Conservation (phyloP, 257 asterid genomes). For the Fraxinus pennsylvanica region DNA sequence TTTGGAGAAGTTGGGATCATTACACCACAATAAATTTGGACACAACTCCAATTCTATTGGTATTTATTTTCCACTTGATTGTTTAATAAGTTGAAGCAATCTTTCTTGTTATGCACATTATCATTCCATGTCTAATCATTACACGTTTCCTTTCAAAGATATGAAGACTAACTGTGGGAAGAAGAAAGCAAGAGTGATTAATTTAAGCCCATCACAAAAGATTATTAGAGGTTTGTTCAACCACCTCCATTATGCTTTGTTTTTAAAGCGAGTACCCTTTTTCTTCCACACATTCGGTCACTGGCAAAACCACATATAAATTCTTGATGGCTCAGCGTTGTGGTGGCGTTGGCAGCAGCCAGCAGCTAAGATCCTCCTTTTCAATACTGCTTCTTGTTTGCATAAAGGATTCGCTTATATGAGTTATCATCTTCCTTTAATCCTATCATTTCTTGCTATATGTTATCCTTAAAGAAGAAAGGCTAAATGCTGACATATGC, state of each 20-base stretch:
- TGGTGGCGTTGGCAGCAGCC: constrained; percentile 5
- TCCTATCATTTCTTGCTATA: not conserved
- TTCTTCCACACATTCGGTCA: constrained; percentile 3
- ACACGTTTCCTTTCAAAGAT: constrained; percentile 36
- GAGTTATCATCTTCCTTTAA: constrained; percentile 1
- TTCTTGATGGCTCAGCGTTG: constrained; percentile 14
- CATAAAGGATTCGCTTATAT: constrained; percentile 6
- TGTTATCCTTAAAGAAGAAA: not conserved
- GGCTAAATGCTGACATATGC: constrained; percentile 17
- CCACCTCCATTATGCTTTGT: constrained; percentile 20
- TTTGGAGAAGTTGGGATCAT: constrained; percentile 33
- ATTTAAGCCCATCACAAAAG: constrained; percentile 78
- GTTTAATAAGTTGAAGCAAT: constrained; percentile 11
- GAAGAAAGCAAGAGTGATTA: constrained; percentile 38
- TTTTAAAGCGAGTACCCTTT: not conserved
- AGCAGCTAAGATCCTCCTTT: constrained; percentile 9
- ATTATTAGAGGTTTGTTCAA: constrained; percentile 66
- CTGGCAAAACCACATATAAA: constrained; percentile 11
- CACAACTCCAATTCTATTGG: constrained; percentile 36
- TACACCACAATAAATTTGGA: constrained; percentile 34
- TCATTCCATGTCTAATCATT: constrained; percentile 28
- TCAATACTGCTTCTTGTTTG: not conserved
- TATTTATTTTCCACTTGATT: constrained; percentile 23
- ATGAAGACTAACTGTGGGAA: constrained; percentile 50
- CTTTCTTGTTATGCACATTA: constrained; percentile 15